These are phyloP conservation scores for Limonium bicolor DNA, from an alignment of 148 eudicot species.

Conservation along the genomic window DNA sequence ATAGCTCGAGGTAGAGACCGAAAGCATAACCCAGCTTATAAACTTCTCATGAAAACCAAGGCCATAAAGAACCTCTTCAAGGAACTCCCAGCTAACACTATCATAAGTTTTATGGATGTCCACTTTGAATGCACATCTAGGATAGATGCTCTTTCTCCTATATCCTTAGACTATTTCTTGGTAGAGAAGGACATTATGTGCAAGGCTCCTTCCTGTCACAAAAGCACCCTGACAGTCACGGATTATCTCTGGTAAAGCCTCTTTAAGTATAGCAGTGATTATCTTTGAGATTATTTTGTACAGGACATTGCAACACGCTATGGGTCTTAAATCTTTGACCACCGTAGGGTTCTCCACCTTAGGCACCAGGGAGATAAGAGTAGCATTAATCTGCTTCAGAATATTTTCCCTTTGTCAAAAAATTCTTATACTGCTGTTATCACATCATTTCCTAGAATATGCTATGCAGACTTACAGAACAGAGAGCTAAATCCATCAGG, in stretches of 20 bases:
- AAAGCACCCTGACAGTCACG: neutral
- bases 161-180: neutral
- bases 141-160: neutral
- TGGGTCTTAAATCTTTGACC: neutral
- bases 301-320: neutral
- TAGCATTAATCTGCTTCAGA: neutral
- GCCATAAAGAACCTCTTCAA: neutral
- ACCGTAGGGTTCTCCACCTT: neutral
- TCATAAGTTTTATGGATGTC: neutral
- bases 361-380: neutral
- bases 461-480: too few relatives aligned
- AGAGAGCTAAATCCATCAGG: too few relatives aligned
- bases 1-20: neutral
- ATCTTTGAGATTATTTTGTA: neutral
- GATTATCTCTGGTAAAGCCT: neutral
- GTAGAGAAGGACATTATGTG: neutral
- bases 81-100: neutral
- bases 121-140: neutral
- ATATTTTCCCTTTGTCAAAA: neutral
- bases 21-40: neutral
- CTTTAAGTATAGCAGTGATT: neutral
- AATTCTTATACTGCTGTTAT: neutral
- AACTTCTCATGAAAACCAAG: neutral
- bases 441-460: too few relatives aligned
- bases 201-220: neutral